Percentiles rank a stretch among this genome's conserved stretches.
phyloP scores from a whole-genome alignment of 2,329 filamentous ascomycete genomes.

The Penicillium palitans region DNA sequence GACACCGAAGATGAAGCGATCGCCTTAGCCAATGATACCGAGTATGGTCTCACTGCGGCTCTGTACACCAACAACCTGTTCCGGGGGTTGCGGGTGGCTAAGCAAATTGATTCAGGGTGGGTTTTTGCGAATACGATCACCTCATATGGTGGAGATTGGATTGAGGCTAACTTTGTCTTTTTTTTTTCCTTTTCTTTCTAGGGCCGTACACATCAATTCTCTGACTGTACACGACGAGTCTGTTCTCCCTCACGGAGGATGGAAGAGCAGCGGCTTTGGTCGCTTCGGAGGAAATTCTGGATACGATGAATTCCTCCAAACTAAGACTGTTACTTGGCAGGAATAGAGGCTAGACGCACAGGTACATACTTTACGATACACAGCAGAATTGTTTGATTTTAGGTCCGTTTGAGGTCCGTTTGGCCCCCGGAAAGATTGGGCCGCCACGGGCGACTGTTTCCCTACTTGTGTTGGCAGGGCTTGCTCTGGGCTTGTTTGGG shows the following conservation, averaged over 20 bases:
- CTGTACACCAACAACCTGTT: constrained; percentile 72
- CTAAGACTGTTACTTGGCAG: constrained; percentile 64
- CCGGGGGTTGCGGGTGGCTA: constrained; percentile 60
- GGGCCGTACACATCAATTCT: constrained; percentile 55
- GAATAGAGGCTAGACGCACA: constrained; percentile 27
- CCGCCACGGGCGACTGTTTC: constrained; percentile 1
- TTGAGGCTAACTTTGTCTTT: constrained; percentile 1
- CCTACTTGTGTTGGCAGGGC: neutral
- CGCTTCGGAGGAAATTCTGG: constrained; percentile 58
- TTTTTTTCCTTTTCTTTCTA: neutral
- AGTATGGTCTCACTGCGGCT: constrained; percentile 70
- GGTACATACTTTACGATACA: neutral
- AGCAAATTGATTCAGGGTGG: constrained; percentile 63
- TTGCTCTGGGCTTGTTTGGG: constrained; percentile 1
- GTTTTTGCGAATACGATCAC: constrained; percentile 15
- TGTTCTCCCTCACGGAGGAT: constrained; percentile 64
- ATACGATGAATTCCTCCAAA: constrained; percentile 62
- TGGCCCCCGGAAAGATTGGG: neutral
- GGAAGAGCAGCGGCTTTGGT: constrained; percentile 57
- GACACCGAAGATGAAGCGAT: constrained; percentile 68
- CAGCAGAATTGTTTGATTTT: neutral
- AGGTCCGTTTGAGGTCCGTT: neutral
- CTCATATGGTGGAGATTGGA: neutral
- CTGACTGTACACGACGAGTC: constrained; percentile 67
- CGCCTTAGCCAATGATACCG: constrained; percentile 74